These are phyloP conservation scores for Blumeria hordei DNA, from an alignment of 2,329 filamentous ascomycete genomes.

Conservation along the genomic window DNA sequence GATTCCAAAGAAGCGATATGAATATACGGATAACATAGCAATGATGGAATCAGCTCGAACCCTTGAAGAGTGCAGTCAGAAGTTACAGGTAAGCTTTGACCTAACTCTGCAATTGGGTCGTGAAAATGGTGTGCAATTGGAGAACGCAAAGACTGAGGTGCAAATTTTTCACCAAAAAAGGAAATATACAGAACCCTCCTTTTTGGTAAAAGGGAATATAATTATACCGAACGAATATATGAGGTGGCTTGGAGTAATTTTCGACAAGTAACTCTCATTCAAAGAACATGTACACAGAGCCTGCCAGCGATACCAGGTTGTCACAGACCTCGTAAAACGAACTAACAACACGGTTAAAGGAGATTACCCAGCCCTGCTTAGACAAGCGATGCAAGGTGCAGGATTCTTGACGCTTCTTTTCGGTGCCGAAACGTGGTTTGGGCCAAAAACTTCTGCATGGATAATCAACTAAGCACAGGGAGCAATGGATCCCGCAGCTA, in stretches of 20 bases:
- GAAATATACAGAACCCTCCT: neutral
- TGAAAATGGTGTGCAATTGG: neutral
- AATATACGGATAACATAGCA: neutral
- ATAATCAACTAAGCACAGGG: neutral
- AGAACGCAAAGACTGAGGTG: neutral
- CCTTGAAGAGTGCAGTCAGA: neutral
- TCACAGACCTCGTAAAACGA: neutral
- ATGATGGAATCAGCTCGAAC: neutral
- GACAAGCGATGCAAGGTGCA: neutral
- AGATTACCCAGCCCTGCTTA: neutral
- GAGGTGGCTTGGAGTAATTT: neutral
- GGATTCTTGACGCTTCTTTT: neutral
- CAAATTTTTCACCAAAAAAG: neutral
- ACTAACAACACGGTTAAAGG: neutral
- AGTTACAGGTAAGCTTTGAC: neutral
- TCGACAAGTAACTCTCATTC: neutral
- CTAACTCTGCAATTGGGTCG: neutral
- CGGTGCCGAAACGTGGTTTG: neutral
- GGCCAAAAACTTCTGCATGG: neutral
- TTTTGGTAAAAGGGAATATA: neutral
- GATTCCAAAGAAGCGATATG: neutral
- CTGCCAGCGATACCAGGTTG: neutral
- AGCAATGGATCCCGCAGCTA: neutral
- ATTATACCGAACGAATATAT: neutral
- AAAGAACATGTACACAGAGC: neutral